phyloP scores from a whole-genome alignment of 73 alveolate genomes.

The Durusdinium trenchii region DNA sequence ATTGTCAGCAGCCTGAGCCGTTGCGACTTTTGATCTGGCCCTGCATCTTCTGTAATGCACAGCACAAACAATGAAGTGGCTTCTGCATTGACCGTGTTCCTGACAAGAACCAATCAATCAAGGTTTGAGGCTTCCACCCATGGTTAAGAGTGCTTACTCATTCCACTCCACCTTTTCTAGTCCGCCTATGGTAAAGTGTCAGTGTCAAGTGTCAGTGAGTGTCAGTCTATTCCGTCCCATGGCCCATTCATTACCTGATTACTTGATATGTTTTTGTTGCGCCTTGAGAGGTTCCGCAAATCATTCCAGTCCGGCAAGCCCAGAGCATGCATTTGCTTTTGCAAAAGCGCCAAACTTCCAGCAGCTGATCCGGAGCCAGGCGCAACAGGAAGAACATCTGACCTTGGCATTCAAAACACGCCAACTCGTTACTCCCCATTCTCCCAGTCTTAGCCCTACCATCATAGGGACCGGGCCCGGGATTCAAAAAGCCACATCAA shows the following conservation, averaged over 20 bases:
- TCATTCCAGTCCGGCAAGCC: not conserved
- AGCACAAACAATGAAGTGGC: not conserved
- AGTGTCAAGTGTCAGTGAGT: too few species aligned
- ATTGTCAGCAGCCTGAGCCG: not conserved
- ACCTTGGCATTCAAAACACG: not conserved
- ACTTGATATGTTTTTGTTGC: too few species aligned
- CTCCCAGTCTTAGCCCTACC: not conserved
- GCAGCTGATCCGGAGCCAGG: not conserved
- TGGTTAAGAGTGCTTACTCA: too few species aligned
- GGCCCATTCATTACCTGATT: too few species aligned
- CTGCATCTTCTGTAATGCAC: not conserved
- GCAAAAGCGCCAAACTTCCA: not conserved
- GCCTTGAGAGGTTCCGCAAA: not conserved
- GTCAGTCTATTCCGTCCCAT: too few species aligned
- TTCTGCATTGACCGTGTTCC: not conserved
- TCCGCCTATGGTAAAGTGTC: too few species aligned
- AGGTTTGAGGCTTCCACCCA: not conserved
- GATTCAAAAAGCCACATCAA: not conserved
- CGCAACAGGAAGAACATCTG: not conserved
- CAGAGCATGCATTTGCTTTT: not conserved
- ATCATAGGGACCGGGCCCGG: not conserved
- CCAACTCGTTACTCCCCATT: not conserved
- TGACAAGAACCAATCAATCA: not conserved
- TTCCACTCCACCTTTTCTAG: too few species aligned
- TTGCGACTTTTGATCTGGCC: not conserved